Conservation (phyloP, 768 basidiomycete genomes). For the Boletellus sp. region DNA sequence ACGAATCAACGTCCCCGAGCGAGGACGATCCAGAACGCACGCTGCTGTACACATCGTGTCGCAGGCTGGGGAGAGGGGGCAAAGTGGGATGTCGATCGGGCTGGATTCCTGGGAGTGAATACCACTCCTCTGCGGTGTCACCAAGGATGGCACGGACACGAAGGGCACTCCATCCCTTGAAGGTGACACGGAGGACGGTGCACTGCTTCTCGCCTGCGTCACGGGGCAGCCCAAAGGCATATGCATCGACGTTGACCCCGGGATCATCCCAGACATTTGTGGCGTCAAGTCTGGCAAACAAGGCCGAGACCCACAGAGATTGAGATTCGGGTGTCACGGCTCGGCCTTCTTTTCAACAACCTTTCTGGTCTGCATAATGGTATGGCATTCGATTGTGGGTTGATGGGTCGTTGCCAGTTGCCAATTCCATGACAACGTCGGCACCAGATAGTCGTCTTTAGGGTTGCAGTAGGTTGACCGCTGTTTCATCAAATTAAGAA, state of each 20-base stretch:
- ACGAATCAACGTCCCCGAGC: constrained; percentile 6
- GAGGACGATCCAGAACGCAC: not conserved
- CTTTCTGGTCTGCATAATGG: constrained; percentile 21
- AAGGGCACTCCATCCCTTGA: constrained; percentile 67
- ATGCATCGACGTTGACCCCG: constrained; percentile 52
- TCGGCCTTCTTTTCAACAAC: constrained; percentile 20
- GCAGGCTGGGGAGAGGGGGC: not conserved
- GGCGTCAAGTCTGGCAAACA: constrained; percentile 70
- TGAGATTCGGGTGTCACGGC: no score
- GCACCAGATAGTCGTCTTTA: not conserved
- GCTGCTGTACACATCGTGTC: not conserved
- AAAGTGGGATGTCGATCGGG: constrained; percentile 9
- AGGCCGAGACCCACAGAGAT: constrained; percentile 56
- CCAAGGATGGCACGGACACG: constrained; percentile 68
- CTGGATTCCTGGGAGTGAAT: constrained; percentile 57
- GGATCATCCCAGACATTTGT: constrained; percentile 57
- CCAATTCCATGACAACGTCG: constrained; percentile 3
- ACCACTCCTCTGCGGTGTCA: constrained; percentile 72
- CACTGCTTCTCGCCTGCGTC: constrained; percentile 47
- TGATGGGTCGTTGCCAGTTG: constrained; percentile 15
- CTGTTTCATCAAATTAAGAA: not conserved
- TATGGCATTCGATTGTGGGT: constrained; percentile 28
- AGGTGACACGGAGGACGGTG: constrained; percentile 63
- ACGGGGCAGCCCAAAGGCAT: constrained; percentile 50
- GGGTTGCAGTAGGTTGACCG: constrained; percentile 11